phyloP scores from a whole-genome alignment of 106 monocot genomes.

The Narthecium ossifragum region DNA sequence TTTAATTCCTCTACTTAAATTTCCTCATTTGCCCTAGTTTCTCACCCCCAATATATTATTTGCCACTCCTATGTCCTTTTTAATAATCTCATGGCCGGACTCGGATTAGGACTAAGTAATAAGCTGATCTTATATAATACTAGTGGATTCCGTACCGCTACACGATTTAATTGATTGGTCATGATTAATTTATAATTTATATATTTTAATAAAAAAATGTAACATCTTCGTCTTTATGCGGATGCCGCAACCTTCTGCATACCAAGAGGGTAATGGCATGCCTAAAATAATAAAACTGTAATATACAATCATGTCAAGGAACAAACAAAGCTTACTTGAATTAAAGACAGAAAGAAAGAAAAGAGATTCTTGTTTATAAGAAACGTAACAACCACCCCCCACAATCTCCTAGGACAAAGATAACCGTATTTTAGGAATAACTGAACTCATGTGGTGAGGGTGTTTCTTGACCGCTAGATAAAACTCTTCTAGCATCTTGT shows the following conservation, averaged over 20 bases:
- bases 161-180: not conserved
- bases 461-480: too few species aligned
- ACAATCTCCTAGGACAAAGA: too few species aligned
- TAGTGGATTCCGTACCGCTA: too few species aligned
- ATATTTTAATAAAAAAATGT: not conserved
- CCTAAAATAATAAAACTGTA: not conserved
- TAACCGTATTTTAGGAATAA: too few species aligned
- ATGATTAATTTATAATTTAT: not conserved
- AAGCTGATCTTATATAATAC: too few species aligned
- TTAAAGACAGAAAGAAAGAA: not conserved
- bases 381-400: not conserved
- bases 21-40: conserved; percentile 2
- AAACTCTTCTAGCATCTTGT: too few species aligned
- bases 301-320: not conserved
- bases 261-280: too few species aligned
- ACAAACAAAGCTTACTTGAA: not conserved
- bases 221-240: not conserved
- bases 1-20: too few species aligned
- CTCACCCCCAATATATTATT: not conserved
- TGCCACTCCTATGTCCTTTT: not conserved
- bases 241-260: too few species aligned
- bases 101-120: too few species aligned
- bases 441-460: too few species aligned
- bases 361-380: too few species aligned
- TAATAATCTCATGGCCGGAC: not conserved